Evolutionary conservation across 306 rosid species (phyloP).

Genomic region (Castanea sativa): DNA sequence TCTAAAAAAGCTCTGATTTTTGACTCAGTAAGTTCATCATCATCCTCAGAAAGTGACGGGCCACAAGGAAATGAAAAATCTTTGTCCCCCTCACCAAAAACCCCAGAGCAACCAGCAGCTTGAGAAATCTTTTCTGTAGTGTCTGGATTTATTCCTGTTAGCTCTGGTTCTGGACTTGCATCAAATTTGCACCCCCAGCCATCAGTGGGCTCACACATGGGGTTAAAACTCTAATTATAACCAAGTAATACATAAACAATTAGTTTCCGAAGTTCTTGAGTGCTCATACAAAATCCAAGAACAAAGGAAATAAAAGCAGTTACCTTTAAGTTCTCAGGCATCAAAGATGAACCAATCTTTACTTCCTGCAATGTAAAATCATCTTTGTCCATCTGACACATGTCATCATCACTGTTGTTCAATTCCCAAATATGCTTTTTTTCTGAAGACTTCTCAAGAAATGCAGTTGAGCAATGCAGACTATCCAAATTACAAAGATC

Average conservation of each 20-base stretch:
- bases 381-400: slow-evolving; percentile 74
- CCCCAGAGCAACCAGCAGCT: slow-evolving; percentile 41
- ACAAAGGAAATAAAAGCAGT: slow-evolving; percentile 6
- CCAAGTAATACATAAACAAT: slow-evolving; percentile 3
- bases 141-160: slow-evolving; percentile 32
- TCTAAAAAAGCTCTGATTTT: slow-evolving; percentile 86
- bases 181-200: slow-evolving; percentile 69
- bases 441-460: slow-evolving; percentile 38
- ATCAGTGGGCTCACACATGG: slow-evolving; percentile 84
- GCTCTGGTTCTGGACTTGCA: slow-evolving; percentile 51
- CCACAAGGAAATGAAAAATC: slow-evolving; percentile 69
- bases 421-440: slow-evolving; percentile 54
- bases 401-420: slow-evolving; percentile 63
- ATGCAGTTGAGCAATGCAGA: slow-evolving; percentile 45
- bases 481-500: slow-evolving; percentile 57
- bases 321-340: slow-evolving; percentile 65
- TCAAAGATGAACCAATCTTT: slow-evolving; percentile 43
- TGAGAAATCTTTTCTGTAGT: slow-evolving; percentile 32
- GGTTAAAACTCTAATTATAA: slow-evolving; percentile 78
- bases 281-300: slow-evolving; percentile 18
- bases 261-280: slow-evolving; percentile 10
- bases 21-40: slow-evolving; percentile 93
- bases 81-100: slow-evolving; percentile 40
- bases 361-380: slow-evolving; percentile 41
- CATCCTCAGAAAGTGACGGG: slow-evolving; percentile 77